A percentile compares a stretch with the other conserved stretches of the same genome.
Conservation (phyloP, 106 monocot genomes). For the Allium sativum region DNA sequence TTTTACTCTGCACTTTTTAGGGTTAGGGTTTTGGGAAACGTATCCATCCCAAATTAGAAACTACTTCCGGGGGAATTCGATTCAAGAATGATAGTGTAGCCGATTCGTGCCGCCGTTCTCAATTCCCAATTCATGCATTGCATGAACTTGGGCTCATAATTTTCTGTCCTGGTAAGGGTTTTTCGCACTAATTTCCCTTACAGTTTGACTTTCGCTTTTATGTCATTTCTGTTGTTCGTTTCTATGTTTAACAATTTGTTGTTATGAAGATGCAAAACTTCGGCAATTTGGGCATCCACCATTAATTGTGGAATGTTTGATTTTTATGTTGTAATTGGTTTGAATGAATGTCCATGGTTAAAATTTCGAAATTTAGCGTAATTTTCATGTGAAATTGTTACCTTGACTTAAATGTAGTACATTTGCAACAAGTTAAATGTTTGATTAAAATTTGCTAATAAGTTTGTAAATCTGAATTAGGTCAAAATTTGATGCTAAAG, state of each 20-base stretch:
- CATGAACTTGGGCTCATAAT: slow-evolving; percentile 7
- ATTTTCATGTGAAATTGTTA: slow-evolving; percentile 5
- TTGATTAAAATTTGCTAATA: no score
- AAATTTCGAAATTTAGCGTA: neutral
- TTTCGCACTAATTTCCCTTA: no score
- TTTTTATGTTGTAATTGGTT: neutral
- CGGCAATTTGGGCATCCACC: neutral
- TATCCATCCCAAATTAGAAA: slow-evolving; percentile 10
- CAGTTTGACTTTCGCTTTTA: neutral
- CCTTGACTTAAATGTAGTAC: neutral
- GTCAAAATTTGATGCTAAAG: no score
- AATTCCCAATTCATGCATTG: neutral
- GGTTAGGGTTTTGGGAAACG: slow-evolving; percentile 13
- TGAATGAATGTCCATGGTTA: slow-evolving; percentile 9
- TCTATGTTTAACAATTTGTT: neutral
- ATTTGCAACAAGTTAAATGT: no score
- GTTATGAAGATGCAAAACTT: neutral
- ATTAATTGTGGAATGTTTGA: neutral
- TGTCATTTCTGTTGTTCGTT: neutral
- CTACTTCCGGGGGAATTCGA: slow-evolving; percentile 1
- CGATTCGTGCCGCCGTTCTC: neutral
- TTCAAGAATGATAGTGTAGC: neutral
- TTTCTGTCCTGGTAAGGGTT: neutral
- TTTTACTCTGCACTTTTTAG: neutral
- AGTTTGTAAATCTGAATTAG: no score